Conservation (phyloP, 2,329 filamentous ascomycete species). For the Penicillium capsulatum region DNA sequence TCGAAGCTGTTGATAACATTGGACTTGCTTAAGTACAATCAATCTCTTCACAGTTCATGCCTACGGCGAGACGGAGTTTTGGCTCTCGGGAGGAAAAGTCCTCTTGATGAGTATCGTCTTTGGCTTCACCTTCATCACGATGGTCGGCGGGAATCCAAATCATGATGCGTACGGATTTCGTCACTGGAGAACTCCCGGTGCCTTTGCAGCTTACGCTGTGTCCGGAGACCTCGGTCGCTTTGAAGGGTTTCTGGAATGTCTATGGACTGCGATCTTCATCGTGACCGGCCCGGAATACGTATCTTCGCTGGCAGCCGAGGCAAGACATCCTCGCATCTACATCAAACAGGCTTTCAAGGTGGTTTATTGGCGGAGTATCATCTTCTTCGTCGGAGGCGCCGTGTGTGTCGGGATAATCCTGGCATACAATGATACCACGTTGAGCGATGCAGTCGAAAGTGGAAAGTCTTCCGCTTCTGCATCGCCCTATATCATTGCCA, state of each 20-base stretch:
- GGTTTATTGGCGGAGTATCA: slow-evolving; percentile 69
- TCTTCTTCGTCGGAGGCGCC: slow-evolving; percentile 68
- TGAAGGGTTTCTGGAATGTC: slow-evolving; percentile 57
- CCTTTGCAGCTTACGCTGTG: slow-evolving; percentile 62
- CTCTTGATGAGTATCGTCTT: slow-evolving; percentile 30
- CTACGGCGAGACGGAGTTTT: slow-evolving; percentile 48
- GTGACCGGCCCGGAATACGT: slow-evolving; percentile 59
- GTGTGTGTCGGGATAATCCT: slow-evolving; percentile 66
- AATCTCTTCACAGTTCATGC: slow-evolving; percentile 43
- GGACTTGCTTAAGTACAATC: too few relatives aligned
- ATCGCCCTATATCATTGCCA: slow-evolving; percentile 63
- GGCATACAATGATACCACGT: slow-evolving; percentile 59
- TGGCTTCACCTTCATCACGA: slow-evolving; percentile 64
- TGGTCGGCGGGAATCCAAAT: slow-evolving; percentile 72
- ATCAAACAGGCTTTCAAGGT: slow-evolving; percentile 69
- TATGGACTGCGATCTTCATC: slow-evolving; percentile 66
- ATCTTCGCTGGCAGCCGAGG: slow-evolving; percentile 58
- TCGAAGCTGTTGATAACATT: too few relatives aligned
- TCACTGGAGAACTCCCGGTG: slow-evolving; percentile 56
- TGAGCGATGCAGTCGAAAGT: slow-evolving; percentile 54
- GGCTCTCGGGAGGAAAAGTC: slow-evolving; percentile 43
- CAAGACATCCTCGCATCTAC: slow-evolving; percentile 62
- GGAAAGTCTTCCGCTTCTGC: slow-evolving; percentile 35
- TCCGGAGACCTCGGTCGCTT: slow-evolving; percentile 57
- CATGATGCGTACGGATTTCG: slow-evolving; percentile 67